These are phyloP conservation scores for Podochytrium sp. DNA, from an alignment of 192 early-diverging fungal genomes.

Conservation along the genomic window DNA sequence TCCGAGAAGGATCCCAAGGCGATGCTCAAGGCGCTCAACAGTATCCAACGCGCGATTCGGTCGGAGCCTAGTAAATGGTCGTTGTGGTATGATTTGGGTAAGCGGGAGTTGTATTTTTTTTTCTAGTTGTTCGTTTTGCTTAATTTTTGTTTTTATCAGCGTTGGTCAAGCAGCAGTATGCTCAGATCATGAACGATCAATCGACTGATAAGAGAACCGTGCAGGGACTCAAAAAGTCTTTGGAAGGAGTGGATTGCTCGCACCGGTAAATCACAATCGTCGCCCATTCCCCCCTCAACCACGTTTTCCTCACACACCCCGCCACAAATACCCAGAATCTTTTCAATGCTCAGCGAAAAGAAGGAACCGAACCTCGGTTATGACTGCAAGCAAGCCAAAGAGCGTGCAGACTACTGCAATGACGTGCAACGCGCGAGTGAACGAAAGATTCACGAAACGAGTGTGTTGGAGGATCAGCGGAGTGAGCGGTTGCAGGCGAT, in stretches of 20 bases:
- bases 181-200: conserved; percentile 77
- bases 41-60: conserved; percentile 52
- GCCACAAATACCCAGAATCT: conserved; percentile 42
- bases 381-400: conserved; percentile 45
- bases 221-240: conserved; percentile 57
- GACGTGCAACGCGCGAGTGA: conserved; percentile 42
- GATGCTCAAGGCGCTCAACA: conserved; percentile 43
- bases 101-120: conserved; percentile 29
- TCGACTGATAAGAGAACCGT: conserved; percentile 61
- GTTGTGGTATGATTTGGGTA: conserved; percentile 39
- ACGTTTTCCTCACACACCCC: too few relatives aligned
- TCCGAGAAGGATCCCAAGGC: conserved; percentile 47
- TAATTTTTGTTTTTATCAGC: conserved; percentile 49
- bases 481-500: conserved; percentile 43
- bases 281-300: too few relatives aligned
- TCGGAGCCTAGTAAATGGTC: conserved; percentile 48
- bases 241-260: conserved; percentile 57
- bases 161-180: conserved; percentile 81
- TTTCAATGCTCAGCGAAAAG: conserved; percentile 32
- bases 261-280: conserved; percentile 24
- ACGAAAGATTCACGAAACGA: conserved; percentile 56
- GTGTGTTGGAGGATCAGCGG: conserved; percentile 41
- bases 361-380: conserved; percentile 36
- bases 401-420: conserved; percentile 47
- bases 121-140: conserved; percentile 49